Evolutionary conservation across 148 eudicot species (phyloP), one percentile per base, ranked within the genome.

Genomic region (Talinum fruticosum): DNA sequence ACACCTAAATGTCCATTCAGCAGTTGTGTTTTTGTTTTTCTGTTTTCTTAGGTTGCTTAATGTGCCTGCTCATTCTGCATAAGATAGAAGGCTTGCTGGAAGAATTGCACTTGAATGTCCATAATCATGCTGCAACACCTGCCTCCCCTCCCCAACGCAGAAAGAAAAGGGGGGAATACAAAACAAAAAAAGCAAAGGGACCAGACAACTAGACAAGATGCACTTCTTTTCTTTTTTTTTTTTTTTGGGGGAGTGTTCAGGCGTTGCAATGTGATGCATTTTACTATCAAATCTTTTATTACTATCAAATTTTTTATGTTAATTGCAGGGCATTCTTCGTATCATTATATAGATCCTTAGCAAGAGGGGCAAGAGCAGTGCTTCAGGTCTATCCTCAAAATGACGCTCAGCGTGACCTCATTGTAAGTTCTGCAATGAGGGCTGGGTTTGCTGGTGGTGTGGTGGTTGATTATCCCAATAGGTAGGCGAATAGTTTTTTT

Each of bases 381-480:
- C 83, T 92, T 79, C 99, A 93, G 83, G 80, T 91, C 51, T 93
- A 95, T 84, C 97, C 99, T 24, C 97, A 96, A 86, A 96, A 89
- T 83, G 24, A 82, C 68, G 93, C 90, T 36, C 99, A 96, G 82
- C 93, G 99, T 71, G 92, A 91, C 81, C 84, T 96, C 82, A 89
- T 96, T 64, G 78, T 89, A 2, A 51, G 88, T 74, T 90, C 29
- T 81, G 99, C 99, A 19, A 96, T 93, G 97, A 90, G 91, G 76
- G 93, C 97, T 90, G 99, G 99, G 28, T 96, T 96, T 84, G 88
- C 93, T 84, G 99, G 99, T 72, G 97, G 99, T 26, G 82, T 96
- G n/a, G 97, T 96, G 47, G 93, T 96, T 75, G 99, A 96, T 79
- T 96, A 71, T 80, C 99, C 99, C n/a, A 97, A 91, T 84, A 93